Evolutionary conservation across 352 stramenopile species (phyloP).

Genomic region (Globisporangium alternatum): DNA sequence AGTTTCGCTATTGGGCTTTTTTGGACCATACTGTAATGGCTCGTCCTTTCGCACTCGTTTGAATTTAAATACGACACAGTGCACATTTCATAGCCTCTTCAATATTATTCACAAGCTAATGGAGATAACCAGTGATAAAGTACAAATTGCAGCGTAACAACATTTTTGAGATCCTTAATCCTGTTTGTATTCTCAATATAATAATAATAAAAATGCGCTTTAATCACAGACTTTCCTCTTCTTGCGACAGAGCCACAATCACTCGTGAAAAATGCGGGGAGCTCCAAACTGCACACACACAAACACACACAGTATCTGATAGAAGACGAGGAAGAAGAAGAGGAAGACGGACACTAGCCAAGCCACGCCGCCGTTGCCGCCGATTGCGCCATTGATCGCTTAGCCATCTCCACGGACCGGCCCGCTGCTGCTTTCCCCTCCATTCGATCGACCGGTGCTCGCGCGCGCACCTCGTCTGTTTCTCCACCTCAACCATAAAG

Average conservation of each 20-base stretch:
- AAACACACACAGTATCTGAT: slow-evolving; percentile 4
- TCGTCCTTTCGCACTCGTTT: background rate
- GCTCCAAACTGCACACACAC: slow-evolving; percentile 2
- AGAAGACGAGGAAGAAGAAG: slow-evolving; percentile 4
- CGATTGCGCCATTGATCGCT: slow-evolving; percentile 8
- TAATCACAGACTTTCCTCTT: too few species aligned
- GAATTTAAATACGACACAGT: background rate
- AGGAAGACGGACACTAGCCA: slow-evolving; percentile 11
- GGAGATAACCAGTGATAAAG: too few species aligned
- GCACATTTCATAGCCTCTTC: too few species aligned
- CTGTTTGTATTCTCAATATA: too few species aligned
- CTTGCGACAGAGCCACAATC: background rate
- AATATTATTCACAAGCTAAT: too few species aligned
- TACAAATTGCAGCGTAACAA: too few species aligned
- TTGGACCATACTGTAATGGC: background rate
- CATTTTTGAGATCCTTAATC: too few species aligned
- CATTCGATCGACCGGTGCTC: background rate
- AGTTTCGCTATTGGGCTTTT: slow-evolving; percentile 1
- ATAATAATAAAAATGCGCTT: too few species aligned
- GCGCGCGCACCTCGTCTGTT: background rate
- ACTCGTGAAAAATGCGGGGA: background rate
- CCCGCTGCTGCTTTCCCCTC: background rate
- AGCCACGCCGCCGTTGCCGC: background rate
- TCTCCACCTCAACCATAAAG: slow-evolving; percentile 15
- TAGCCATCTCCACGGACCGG: background rate